Evolutionary conservation across 2,329 filamentous ascomycete genomes (phyloP).

Genomic region (Epichloe sp.): DNA sequence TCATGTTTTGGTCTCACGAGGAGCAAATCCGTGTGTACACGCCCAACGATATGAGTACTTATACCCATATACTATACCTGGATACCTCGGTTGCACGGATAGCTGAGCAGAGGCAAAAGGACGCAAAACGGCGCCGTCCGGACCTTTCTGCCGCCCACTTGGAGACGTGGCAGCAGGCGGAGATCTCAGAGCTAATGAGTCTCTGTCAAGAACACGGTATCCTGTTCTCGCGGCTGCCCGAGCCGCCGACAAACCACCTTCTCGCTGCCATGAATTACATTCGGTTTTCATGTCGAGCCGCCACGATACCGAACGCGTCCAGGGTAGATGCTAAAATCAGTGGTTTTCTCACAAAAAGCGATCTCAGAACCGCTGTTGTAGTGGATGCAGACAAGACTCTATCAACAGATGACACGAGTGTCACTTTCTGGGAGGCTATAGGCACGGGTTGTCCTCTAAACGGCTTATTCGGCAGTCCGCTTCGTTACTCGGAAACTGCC

Average conservation of each 20-base stretch:
- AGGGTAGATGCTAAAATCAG: constrained; percentile 16
- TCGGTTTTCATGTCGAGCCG: constrained; percentile 4
- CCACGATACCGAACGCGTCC: constrained; percentile 24
- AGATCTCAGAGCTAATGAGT: constrained; percentile 27
- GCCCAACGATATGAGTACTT: constrained; percentile 29
- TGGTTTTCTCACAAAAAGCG: constrained; percentile 12
- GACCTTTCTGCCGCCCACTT: constrained; percentile 24
- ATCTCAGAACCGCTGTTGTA: constrained; percentile 33
- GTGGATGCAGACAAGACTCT: constrained; percentile 48
- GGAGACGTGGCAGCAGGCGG: constrained; percentile 31
- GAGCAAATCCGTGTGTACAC: constrained; percentile 25
- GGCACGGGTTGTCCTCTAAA: constrained; percentile 20
- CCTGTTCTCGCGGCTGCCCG: constrained; percentile 24
- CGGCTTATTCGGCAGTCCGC: constrained; percentile 29
- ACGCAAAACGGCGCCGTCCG: constrained; percentile 24
- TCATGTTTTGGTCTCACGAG: constrained; percentile 37
- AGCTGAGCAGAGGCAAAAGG: constrained; percentile 20
- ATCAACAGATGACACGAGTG: constrained; percentile 33
- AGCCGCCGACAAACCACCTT: neutral
- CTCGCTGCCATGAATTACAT: constrained; percentile 3
- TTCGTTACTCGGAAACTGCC: constrained; percentile 38
- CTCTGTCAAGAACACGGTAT: constrained; percentile 33
- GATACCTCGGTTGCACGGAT: constrained; percentile 25
- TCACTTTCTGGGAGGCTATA: constrained; percentile 33
- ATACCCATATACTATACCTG: constrained; percentile 47